Base-by-base conservation (phyloP, 1,284 basidiomycete species). In the Puccinia coronata region DNA sequence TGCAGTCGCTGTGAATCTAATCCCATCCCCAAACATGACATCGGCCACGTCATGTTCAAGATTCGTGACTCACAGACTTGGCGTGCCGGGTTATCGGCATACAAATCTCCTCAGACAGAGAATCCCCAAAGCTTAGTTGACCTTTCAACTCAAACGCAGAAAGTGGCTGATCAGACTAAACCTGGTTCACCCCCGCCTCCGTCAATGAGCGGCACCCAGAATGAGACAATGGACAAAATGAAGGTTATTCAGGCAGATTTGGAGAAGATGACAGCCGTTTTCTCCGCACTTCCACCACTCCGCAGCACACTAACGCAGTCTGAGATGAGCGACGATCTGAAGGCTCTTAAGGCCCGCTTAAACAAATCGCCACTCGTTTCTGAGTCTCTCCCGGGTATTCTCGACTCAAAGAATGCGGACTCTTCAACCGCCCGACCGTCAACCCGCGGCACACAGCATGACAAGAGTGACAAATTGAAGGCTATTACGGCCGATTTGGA, bases 1-100 rank as follows among this genome's bases (percentile, higher is more conserved):
- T 96, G 94, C 87, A 89, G 90, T 83, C 87, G 87, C 81, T 96
- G 94, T 87, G 94, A 96, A 87, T 91, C 93, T 0, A 88, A 90
- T 73, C 93, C 94, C 0, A 92, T 93, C 82, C 87, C 91, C 4
- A 88, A 92, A 14, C 94, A 96, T 85, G 92, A 93, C 0, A 83
- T 86, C 9, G 89, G 88, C 55, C 94, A 96, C 85, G 91, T 92
- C 0, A 86, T 95, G 87, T 87, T 95, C 85, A 96, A 95, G 89
- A 89, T 94, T 86, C 92, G 89, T 85, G 69, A 80, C 34, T 43
- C 75, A 41, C 23, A 65, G 18, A 72, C 65, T 80, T 80, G 77
- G 77, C 36, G 43, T n/a, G 11, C 69, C 53, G 43, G 47, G 23
- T 5, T 53, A 2, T 34, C 28, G 69, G 28, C 14, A 39, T 43